These are phyloP conservation scores for Pythium dissotocum DNA, from an alignment of 352 stramenopile species.

Conservation along the genomic window DNA sequence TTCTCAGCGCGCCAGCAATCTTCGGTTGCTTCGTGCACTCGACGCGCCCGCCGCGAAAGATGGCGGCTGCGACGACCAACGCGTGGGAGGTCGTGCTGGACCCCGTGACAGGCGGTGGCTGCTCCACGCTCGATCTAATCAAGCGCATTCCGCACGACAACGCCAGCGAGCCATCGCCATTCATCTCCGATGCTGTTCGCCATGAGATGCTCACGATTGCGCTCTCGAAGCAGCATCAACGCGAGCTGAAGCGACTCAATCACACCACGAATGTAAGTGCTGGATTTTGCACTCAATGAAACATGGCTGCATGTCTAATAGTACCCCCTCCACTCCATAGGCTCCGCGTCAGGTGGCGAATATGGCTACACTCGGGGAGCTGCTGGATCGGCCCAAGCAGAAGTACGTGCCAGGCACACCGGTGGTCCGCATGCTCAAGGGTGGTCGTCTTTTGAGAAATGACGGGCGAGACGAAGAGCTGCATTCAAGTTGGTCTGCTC, in stretches of 20 bases:
- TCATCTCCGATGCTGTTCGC: constrained; percentile 32
- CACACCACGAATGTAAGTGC: constrained; percentile 2
- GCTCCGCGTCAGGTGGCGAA: constrained; percentile 18
- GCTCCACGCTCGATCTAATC: constrained; percentile 71
- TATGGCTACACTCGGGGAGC: constrained; percentile 46
- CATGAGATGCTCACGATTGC: constrained; percentile 46
- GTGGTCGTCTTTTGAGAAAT: constrained; percentile 38
- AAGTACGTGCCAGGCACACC: constrained; percentile 42
- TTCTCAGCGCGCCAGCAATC: neutral
- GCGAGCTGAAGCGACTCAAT: constrained; percentile 12
- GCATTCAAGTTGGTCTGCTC: constrained; percentile 25
- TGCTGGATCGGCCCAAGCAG: constrained; percentile 28
- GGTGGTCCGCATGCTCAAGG: constrained; percentile 41
- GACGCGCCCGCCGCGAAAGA: neutral
- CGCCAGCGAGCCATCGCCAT: constrained; percentile 6
- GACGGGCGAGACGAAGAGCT: constrained; percentile 31
- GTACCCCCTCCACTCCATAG: neutral
- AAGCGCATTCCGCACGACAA: constrained; percentile 32
- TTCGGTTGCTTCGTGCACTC: neutral
- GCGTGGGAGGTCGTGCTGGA: constrained; percentile 21
- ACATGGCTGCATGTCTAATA: neutral
- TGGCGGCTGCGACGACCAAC: neutral
- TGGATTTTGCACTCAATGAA: neutral
- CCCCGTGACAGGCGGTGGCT: constrained; percentile 28
- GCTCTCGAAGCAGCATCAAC: neutral